phyloP scores from a whole-genome alignment of 176 grass and related monocot genomes.

The Puya raimondii region DNA sequence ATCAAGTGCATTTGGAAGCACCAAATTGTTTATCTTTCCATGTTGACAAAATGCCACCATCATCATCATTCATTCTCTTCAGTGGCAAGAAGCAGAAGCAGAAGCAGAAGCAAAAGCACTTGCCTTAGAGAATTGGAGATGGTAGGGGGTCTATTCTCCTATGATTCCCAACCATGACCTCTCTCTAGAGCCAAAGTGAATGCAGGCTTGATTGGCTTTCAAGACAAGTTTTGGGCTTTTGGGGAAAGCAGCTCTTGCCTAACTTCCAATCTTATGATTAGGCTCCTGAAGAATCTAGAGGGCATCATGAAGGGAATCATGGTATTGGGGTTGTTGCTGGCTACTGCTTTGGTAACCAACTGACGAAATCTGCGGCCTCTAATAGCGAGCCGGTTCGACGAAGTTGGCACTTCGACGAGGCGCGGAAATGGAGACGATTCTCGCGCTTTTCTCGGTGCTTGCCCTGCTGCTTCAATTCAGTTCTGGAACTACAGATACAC shows the following conservation, averaged over 20 bases:
- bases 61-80: slow-evolving; percentile 17
- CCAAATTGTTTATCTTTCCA: not conserved
- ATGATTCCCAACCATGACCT: not conserved
- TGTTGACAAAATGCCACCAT: slow-evolving; percentile 5
- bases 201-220: slow-evolving; percentile 50
- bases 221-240: slow-evolving; percentile 44
- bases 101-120: not conserved
- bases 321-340: slow-evolving; percentile 32
- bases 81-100: no score
- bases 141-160: slow-evolving; percentile 1
- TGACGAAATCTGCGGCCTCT: no score
- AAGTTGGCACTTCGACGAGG: not conserved
- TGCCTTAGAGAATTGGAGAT: slow-evolving; percentile 24
- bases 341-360: slow-evolving; percentile 23
- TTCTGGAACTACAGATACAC: slow-evolving; percentile 31
- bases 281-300: slow-evolving; percentile 21
- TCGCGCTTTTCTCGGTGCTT: slow-evolving; percentile 29
- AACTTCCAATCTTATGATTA: slow-evolving; percentile 22
- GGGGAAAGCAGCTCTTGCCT: slow-evolving; percentile 10
- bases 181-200: not conserved
- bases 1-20: not conserved
- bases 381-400: not conserved
- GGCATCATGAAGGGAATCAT: slow-evolving; percentile 63
- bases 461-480: slow-evolving; percentile 20
- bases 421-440: slow-evolving; percentile 26